Evolutionary conservation across 345 rosid species (phyloP), one percentile per base, ranked within the genome.

Genomic region (Turritis glabra): DNA sequence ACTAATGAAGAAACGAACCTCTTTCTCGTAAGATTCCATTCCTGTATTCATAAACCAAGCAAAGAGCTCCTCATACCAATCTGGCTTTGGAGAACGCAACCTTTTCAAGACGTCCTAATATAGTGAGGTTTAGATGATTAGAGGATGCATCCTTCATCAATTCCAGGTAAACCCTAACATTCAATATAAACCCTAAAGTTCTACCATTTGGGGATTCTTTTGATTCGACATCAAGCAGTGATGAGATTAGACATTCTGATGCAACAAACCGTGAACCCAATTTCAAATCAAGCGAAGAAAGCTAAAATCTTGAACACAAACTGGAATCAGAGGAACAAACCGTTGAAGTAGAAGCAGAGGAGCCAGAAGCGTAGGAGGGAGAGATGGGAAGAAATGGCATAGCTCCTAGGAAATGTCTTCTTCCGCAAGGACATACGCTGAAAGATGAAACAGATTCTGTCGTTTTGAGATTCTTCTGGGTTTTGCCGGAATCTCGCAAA

Each of bases 11-110:
- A 18, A 25, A 30, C 68, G 22, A 82, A 87, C 96, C 90, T 89
- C 94, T 61, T 80, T 80, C 78, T 91, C 98, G 61, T 89, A 94
- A 12, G 89, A 25, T 62, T 86, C 53, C 89, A 71, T 86, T 48
- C 13, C 51, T 53, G 83, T 70, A 51, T 81, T 77, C 77, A 86
- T 57, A 17, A 27, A 64, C 58, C 79, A 81, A 30, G 96, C 98
- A 30, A 80, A 88, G 25, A 88, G 43, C 71, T 91, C 97, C 54
- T 89, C 96, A 13, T 84, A 89, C 96, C 96, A 94, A 67, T 81
- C 89, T 3, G 92, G 90, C 76, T 90, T 85, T 55, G 87, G 87
- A 53, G 97, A 88, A 64, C 80, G 94, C 63, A 89, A 35, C 55
- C 67, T 86, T 35, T 75, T 80, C 85, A 89, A 51, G 23, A 27